Conservation (phyloP, 768 basidiomycete genomes). For the Boletus coccyginus region DNA sequence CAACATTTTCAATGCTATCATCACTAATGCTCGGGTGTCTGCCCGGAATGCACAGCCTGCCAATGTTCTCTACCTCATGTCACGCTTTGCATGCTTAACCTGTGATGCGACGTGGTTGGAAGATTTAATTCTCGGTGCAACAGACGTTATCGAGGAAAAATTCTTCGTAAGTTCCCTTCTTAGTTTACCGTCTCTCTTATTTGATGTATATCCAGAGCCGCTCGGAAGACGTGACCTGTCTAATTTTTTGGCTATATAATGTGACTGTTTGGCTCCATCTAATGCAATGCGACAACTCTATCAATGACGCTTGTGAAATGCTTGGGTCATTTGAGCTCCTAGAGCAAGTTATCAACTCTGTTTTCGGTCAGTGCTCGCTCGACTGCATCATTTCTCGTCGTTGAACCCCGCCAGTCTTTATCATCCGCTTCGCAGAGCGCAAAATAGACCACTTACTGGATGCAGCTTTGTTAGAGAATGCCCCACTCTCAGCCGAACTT, state of each 20-base stretch:
- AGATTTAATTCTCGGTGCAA: slow-evolving; percentile 86
- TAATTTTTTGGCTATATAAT: slow-evolving; percentile 96
- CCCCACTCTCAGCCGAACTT: slow-evolving; percentile 72
- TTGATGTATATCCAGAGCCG: slow-evolving; percentile 51
- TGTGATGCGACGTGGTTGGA: slow-evolving; percentile 92
- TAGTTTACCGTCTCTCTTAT: slow-evolving; percentile 2
- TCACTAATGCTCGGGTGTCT: slow-evolving; percentile 69
- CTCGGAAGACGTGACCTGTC: slow-evolving; percentile 79
- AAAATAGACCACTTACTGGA: slow-evolving; percentile 87
- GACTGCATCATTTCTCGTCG: not conserved
- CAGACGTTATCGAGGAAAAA: slow-evolving; percentile 88
- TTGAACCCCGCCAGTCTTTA: slow-evolving; percentile 62
- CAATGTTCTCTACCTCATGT: slow-evolving; percentile 85
- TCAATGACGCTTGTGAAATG: slow-evolving; percentile 77
- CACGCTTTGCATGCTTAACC: slow-evolving; percentile 89
- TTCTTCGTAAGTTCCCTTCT: slow-evolving; percentile 70
- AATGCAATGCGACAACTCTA: slow-evolving; percentile 78
- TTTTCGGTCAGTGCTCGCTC: slow-evolving; percentile 64
- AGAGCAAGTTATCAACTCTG: slow-evolving; percentile 91
- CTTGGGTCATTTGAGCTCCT: slow-evolving; percentile 82
- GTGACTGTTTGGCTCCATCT: slow-evolving; percentile 88
- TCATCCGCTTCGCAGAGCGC: slow-evolving; percentile 89
- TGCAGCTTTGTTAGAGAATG: slow-evolving; percentile 75
- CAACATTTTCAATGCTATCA: slow-evolving; percentile 76
- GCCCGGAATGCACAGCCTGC: slow-evolving; percentile 83